phyloP scores from a whole-genome alignment of 805 yeast genomes.

The Sungouiozyma intestinalis region DNA sequence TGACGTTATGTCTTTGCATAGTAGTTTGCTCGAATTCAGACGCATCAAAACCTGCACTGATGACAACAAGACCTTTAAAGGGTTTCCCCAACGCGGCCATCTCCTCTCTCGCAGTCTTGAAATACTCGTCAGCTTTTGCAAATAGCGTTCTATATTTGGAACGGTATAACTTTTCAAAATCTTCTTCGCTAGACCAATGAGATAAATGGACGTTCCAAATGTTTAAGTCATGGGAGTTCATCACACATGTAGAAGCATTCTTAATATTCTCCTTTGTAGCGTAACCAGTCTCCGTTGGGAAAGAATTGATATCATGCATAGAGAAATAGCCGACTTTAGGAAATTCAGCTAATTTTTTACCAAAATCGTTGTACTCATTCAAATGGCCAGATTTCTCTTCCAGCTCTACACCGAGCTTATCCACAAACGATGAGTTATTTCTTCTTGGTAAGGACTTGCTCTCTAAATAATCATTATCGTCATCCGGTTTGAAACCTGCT shows the following conservation, averaged over 20 bases:
- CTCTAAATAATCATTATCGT: conserved; percentile 30
- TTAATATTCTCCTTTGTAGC: conserved; percentile 61
- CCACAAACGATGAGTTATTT: background rate
- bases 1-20: conserved; percentile 77
- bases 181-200: conserved; percentile 51
- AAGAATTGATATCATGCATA: conserved; percentile 74
- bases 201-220: conserved; percentile 80
- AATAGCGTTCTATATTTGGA: conserved; percentile 51
- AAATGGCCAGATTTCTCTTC: background rate
- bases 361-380: conserved; percentile 35
- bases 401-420: background rate
- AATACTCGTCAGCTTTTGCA: conserved; percentile 55
- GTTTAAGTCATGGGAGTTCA: conserved; percentile 63
- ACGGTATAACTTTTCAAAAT: conserved; percentile 52
- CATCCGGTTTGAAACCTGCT: conserved; percentile 33
- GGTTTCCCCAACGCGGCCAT: conserved; percentile 33
- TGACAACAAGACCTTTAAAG: conserved; percentile 50
- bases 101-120: conserved; percentile 38
- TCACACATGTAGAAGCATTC: conserved; percentile 69
- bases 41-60: conserved; percentile 85
- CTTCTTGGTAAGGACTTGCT: conserved; percentile 6
- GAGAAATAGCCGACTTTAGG: conserved; percentile 77
- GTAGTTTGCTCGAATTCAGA: conserved; percentile 71
- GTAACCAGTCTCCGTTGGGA: conserved; percentile 71
- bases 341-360: conserved; percentile 30